phyloP scores from a whole-genome alignment of 179 eudicot genomes.

The Corrigiola litoralis region DNA sequence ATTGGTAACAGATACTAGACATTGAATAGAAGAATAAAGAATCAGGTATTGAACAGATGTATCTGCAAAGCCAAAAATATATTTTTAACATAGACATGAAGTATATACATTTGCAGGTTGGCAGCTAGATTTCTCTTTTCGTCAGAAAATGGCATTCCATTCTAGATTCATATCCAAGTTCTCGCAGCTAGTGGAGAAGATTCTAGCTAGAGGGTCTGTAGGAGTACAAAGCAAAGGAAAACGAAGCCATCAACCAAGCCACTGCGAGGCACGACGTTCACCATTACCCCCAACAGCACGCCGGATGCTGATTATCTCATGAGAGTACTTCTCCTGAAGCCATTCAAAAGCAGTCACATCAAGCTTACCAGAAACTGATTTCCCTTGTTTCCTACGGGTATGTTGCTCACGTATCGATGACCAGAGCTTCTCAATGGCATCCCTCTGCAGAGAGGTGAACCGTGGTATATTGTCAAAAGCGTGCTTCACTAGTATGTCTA shows the following conservation, averaged over 20 bases:
- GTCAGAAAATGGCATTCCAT: neutral
- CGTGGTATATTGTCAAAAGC: slow-evolving; percentile 72
- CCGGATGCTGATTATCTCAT: slow-evolving; percentile 87
- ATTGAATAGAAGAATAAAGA: neutral
- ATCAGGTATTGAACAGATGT: neutral
- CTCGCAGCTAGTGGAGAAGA: neutral
- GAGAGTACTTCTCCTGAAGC: slow-evolving; percentile 86
- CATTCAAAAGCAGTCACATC: slow-evolving; percentile 88
- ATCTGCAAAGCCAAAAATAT: neutral
- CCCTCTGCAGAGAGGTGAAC: slow-evolving; percentile 73
- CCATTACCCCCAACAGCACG: slow-evolving; percentile 81
- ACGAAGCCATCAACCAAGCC: slow-evolving; percentile 67
- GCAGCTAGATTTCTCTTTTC: neutral
- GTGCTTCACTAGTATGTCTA: slow-evolving; percentile 88
- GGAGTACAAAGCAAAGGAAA: neutral
- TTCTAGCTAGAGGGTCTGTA: neutral
- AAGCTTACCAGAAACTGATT: slow-evolving; percentile 93
- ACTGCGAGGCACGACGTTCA: slow-evolving; percentile 65
- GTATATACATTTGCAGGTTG: slow-evolving; percentile 19
- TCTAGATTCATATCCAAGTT: neutral
- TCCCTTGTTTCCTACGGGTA: slow-evolving; percentile 80
- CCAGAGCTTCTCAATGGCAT: slow-evolving; percentile 83
- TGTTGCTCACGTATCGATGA: slow-evolving; percentile 81
- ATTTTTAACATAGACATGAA: neutral
- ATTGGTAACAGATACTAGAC: slow-evolving; percentile 26